Evolutionary conservation across 129 eudicot genomes (phyloP), one percentile per base, ranked within the genome.

Genomic region (Helianthus tuberosus): DNA sequence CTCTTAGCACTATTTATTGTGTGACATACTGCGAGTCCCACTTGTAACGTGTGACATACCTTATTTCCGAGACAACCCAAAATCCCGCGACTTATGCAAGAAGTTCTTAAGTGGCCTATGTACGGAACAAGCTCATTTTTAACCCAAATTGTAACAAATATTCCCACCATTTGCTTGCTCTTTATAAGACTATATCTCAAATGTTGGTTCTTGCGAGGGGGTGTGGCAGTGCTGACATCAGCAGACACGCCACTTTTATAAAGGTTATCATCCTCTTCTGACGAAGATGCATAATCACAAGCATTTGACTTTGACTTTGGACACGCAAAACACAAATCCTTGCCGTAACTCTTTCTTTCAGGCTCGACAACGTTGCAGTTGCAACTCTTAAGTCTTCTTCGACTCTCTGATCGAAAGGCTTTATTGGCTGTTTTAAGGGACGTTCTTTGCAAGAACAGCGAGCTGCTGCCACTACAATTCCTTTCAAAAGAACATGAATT

Each of bases 161-260:
- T 85, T 48, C 93, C 93, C 35, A 88, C 93, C 93, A 88, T 88
- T 66, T 88, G 93, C 80, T 88, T 88, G 84, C 93, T 82, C 64
- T 82, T 81, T 43, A 85, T 68, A 35, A 88, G 87, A 67, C 89
- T 69, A 59, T 85, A 88, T 48, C 78, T 85, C 85, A 80, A 61
- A 69, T 78, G 78, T 65, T 78, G 77, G 47, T 80, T 65, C 72
- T 76, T 69, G 7, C 77, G 51, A 12, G 75, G 65, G 46, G 80
- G 73, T 44, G 54, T 54, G 64, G 62, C 70, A 36, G 29, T 32
- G 17, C 68, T 47, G 51, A 79, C 71, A 59, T 87, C 89, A 27
- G 82, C 64, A 65, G 68, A 59, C 32, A 70, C 50, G 5, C 49
- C 62, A 8, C 32, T 55, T 9, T 20, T 68, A 43, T 67, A 75